Conservation (phyloP, 1,139 yeast genomes). For the Debaryomycetaceae sp. region DNA sequence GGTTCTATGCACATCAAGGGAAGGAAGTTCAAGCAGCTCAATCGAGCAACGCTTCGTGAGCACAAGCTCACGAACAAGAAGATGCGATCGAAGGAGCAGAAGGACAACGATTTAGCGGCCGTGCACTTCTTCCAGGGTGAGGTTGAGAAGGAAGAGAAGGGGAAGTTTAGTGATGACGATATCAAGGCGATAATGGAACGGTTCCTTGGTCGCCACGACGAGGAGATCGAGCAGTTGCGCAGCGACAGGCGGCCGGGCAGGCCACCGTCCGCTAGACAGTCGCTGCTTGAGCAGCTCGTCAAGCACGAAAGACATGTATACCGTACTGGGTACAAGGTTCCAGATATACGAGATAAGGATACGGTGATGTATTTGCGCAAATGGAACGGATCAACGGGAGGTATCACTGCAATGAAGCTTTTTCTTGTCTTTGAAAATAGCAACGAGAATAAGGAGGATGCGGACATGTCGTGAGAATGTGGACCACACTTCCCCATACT, state of each 20-base stretch:
- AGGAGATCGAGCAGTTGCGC: conserved; percentile 60
- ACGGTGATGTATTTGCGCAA: conserved; percentile 58
- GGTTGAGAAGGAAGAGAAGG: conserved; percentile 41
- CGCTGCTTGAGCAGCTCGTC: conserved; percentile 56
- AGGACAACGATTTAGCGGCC: conserved; percentile 55
- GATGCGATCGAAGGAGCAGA: conserved; percentile 52
- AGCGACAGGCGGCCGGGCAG: conserved; percentile 78
- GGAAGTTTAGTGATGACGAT: conserved; percentile 51
- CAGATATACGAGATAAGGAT: conserved; percentile 61
- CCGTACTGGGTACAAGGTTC: conserved; percentile 67
- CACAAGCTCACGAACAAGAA: conserved; percentile 62
- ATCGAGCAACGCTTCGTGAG: conserved; percentile 83
- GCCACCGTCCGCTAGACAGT: conserved; percentile 73
- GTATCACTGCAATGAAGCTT: conserved; percentile 61
- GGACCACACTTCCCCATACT: too few species aligned
- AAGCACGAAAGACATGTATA: conserved; percentile 62
- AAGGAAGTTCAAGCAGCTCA: conserved; percentile 78
- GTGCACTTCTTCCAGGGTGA: conserved; percentile 65
- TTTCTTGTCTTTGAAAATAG: conserved; percentile 28
- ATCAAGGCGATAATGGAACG: conserved; percentile 58
- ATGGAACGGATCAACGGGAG: conserved; percentile 86
- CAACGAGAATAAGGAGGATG: not conserved
- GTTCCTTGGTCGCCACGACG: conserved; percentile 68
- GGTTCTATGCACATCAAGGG: conserved; percentile 82
- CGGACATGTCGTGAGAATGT: not conserved